These are phyloP conservation scores for Stromatinia cepivora DNA, from an alignment of 2,329 filamentous ascomycete genomes.

Conservation along the genomic window DNA sequence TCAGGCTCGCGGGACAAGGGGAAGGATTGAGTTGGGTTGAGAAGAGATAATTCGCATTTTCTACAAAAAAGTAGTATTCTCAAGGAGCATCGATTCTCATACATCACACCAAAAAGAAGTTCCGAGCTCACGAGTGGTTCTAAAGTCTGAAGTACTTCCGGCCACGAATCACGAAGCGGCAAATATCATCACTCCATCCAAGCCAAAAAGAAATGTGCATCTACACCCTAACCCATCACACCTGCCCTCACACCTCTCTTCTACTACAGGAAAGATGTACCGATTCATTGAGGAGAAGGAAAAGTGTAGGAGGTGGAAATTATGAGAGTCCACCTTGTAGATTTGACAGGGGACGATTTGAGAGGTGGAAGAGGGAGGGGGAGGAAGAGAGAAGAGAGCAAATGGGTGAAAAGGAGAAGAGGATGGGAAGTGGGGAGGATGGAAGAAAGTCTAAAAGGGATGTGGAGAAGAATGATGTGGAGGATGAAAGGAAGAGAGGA, in stretches of 20 bases:
- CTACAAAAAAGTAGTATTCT: no score
- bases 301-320: background rate
- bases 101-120: no score
- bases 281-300: background rate
- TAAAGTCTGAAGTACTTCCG: constrained; percentile 36
- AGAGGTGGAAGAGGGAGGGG: background rate
- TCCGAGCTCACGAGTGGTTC: no score
- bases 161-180: constrained; percentile 48
- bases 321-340: background rate
- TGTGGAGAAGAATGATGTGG: no score
- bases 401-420: no score
- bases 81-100: no score
- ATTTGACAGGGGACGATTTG: background rate
- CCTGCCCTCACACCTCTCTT: background rate
- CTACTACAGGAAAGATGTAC: background rate
- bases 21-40: no score
- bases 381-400: background rate
- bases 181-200: background rate
- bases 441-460: background rate
- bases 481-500: background rate
- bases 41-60: no score
- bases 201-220: background rate
- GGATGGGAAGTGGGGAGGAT: no score
- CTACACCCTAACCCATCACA: background rate
- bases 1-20: no score